A percentile compares a stretch with the other conserved stretches of the same genome.
phyloP scores from a whole-genome alignment of 345 rosid genomes.

The Geranium brycei region DNA sequence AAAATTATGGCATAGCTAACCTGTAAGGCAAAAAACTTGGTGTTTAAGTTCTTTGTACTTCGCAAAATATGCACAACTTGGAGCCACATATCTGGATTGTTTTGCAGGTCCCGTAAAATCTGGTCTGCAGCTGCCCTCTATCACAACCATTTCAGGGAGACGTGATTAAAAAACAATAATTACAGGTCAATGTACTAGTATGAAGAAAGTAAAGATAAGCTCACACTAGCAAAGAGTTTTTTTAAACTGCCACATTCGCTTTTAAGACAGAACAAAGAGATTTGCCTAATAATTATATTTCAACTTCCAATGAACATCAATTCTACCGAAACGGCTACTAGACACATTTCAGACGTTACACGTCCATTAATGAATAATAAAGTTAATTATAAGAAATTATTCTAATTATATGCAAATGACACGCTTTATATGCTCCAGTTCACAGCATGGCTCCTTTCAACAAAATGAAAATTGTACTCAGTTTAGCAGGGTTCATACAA shows the following conservation, averaged over 20 bases:
- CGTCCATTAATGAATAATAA: no score
- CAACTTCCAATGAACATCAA: not conserved
- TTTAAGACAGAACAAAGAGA: not conserved
- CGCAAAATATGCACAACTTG: constrained; percentile 92
- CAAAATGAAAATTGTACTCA: no score
- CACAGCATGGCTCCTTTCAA: no score
- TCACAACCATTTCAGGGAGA: not conserved
- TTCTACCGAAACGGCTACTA: not conserved
- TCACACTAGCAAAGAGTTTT: not conserved
- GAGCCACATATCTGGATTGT: constrained; percentile 94
- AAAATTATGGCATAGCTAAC: constrained; percentile 19
- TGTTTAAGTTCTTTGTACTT: constrained; percentile 65
- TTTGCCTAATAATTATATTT: not conserved
- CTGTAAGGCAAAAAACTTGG: constrained; percentile 97
- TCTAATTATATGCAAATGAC: no score
- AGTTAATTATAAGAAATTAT: no score
- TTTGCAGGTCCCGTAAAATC: constrained; percentile 90
- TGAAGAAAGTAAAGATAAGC: not conserved
- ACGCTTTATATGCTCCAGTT: no score
- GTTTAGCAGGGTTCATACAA: no score
- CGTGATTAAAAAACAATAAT: not conserved
- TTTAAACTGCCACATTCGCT: not conserved
- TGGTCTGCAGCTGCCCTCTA: constrained; percentile 96
- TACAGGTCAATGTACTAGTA: not conserved
- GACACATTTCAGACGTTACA: no score